Base-by-base conservation (phyloP, 805 yeast species). In the Metschnikowia arizonensis region DNA sequence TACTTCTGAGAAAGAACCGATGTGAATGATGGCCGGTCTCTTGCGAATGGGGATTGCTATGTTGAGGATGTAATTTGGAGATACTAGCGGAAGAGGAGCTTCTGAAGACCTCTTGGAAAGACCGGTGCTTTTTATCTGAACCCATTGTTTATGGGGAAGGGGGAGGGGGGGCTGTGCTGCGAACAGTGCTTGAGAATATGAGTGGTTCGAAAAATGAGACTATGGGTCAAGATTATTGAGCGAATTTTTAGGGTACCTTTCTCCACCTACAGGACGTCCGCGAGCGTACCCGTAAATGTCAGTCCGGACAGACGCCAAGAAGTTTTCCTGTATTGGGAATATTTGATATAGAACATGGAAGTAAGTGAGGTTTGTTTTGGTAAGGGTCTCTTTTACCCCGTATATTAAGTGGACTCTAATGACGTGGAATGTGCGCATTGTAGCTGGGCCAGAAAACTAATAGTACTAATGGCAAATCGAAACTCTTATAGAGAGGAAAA, bases 1-100 rank as follows among this genome's bases (percentile, higher is more conserved):
- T 49, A 19, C 53, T 50, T 37, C 60, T 53, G 35, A 64, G 54
- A 28, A 64, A 57, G 23, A 55, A 56, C 28, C 66, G 54, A 41
- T 62, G 65, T 15, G 60, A 52, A 14, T 31, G 47, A 29, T 26
- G 40, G 14, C 21, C 29, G 5, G 31, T 26, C n/a, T 48, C 45
- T 6, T 26, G 35, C 7, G 45, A 14, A 11, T 39, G 43, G 25
- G 29, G 36, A 32, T 19, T 42, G 33, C 33, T 40, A 5, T 17
- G 35, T n/a, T 47, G 35, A 3, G 48, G 26, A 17, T 42, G 34
- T 8, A 15, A 45, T 18, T 43, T 42, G 15, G 45, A 31, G 25
- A 43, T 35, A 24, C 52, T 45, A 11, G 43, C 44, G 12, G 48
- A 47, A 3, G 50, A 37, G 29, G 49, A 34, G 26, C 49, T 29